These are phyloP conservation scores for Forsythia suspensa DNA, from an alignment of 257 asterid genomes.

Conservation along the genomic window DNA sequence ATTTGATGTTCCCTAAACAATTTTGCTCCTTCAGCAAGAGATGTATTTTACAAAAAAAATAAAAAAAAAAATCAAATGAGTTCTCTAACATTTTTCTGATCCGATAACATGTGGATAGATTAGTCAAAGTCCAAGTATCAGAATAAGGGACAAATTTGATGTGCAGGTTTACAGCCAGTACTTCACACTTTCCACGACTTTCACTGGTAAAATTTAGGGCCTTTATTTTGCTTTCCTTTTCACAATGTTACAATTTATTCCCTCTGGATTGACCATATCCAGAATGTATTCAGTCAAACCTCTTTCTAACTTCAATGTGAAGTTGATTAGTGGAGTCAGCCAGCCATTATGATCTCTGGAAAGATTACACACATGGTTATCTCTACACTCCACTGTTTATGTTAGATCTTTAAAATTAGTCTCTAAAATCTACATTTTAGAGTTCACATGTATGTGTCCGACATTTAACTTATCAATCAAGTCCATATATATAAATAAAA, in stretches of 20 bases:
- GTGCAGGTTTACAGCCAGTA: background rate
- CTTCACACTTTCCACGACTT: background rate
- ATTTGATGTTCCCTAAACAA: background rate
- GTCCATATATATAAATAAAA: background rate
- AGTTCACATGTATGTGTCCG: background rate
- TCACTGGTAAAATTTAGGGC: background rate
- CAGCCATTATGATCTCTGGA: background rate
- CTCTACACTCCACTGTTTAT: background rate
- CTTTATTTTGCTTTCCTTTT: background rate
- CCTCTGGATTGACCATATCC: background rate
- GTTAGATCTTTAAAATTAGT: background rate
- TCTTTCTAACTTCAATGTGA: background rate
- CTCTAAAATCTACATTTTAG: background rate
- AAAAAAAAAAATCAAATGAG: background rate
- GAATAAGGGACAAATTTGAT: background rate
- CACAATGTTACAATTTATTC: background rate
- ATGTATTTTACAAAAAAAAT: background rate
- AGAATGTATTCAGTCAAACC: background rate
- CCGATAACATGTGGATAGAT: background rate
- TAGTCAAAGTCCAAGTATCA: background rate
- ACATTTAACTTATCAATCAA: background rate
- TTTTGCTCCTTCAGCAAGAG: background rate
- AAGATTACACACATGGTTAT: background rate
- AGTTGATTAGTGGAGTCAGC: background rate
- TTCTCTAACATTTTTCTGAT: background rate